These are phyloP conservation scores for Kodamaea alishanica DNA, from an alignment of 1,139 yeast species.

Conservation along the genomic window DNA sequence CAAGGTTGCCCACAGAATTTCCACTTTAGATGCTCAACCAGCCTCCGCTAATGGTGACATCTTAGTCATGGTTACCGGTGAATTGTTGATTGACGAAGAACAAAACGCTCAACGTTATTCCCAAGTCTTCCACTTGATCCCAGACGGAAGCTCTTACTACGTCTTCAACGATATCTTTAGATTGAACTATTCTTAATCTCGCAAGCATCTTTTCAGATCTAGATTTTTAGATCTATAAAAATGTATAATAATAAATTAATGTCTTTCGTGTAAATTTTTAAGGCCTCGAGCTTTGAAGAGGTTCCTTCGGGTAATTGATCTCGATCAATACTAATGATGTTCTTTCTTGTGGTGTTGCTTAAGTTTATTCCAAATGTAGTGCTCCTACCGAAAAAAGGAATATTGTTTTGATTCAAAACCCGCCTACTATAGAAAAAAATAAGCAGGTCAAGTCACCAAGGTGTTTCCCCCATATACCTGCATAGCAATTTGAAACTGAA, in stretches of 20 bases:
- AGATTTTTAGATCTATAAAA: too few species aligned
- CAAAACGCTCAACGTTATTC: constrained; percentile 93
- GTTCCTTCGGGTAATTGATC: too few species aligned
- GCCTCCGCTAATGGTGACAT: constrained; percentile 93
- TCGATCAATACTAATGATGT: too few species aligned
- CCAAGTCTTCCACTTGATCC: constrained; percentile 94
- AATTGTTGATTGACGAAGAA: constrained; percentile 87
- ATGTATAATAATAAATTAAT: too few species aligned
- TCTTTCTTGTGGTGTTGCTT: too few species aligned
- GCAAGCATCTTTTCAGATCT: too few species aligned
- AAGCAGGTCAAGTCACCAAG: too few species aligned
- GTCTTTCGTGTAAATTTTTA: neutral
- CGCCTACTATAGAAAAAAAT: too few species aligned
- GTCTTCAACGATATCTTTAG: constrained; percentile 97
- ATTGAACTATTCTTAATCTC: constrained; percentile 59
- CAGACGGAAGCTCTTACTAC: constrained; percentile 85
- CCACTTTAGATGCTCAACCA: constrained; percentile 97
- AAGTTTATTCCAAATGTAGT: too few species aligned
- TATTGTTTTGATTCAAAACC: too few species aligned
- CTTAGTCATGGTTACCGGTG: constrained; percentile 97
- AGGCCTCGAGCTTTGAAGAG: neutral
- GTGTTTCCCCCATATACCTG: neutral
- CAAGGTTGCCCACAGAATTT: constrained; percentile 87
- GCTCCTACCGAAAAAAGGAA: too few species aligned
- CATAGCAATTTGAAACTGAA: neutral